Evolutionary conservation across 805 yeast genomes (phyloP).

Genomic region (Monosporozyma solicola): DNA sequence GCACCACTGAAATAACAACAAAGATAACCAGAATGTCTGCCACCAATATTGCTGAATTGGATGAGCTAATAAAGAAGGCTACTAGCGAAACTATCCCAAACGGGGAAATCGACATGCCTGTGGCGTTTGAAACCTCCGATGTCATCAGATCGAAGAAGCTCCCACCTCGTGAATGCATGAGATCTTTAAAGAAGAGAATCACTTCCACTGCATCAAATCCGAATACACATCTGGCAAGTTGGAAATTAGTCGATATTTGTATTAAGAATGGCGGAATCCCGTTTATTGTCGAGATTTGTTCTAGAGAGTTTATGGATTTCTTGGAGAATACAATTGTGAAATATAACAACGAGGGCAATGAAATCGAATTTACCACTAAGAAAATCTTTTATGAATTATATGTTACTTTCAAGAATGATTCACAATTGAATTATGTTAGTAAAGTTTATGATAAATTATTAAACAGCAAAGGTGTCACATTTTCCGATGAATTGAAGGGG

Average conservation of each 20-base stretch:
- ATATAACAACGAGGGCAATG: conserved; percentile 25
- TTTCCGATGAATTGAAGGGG: conserved; percentile 39
- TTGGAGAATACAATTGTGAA: conserved; percentile 41
- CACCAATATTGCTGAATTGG: conserved; percentile 34
- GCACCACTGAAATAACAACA: neutral
- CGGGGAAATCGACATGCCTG: conserved; percentile 72
- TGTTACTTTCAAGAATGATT: conserved; percentile 56
- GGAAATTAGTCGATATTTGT: conserved; percentile 75
- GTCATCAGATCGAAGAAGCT: conserved; percentile 72
- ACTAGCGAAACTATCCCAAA: conserved; percentile 86
- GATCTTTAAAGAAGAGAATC: conserved; percentile 69
- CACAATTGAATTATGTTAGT: conserved; percentile 56
- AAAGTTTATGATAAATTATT: conserved; percentile 51
- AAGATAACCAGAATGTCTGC: conserved; percentile 14
- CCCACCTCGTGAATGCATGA: conserved; percentile 73
- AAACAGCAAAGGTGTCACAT: conserved; percentile 48
- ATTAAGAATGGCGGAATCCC: conserved; percentile 89
- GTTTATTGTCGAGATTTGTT: conserved; percentile 67
- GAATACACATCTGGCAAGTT: conserved; percentile 63
- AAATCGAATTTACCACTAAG: conserved; percentile 53
- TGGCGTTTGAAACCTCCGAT: conserved; percentile 81
- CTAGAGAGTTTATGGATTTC: conserved; percentile 81
- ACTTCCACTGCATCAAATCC: conserved; percentile 56
- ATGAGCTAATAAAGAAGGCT: conserved; percentile 60
- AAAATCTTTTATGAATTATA: conserved; percentile 72